Base-by-base conservation (phyloP, 148 eudicot genomes). In the Fagopyrum esculentum region DNA sequence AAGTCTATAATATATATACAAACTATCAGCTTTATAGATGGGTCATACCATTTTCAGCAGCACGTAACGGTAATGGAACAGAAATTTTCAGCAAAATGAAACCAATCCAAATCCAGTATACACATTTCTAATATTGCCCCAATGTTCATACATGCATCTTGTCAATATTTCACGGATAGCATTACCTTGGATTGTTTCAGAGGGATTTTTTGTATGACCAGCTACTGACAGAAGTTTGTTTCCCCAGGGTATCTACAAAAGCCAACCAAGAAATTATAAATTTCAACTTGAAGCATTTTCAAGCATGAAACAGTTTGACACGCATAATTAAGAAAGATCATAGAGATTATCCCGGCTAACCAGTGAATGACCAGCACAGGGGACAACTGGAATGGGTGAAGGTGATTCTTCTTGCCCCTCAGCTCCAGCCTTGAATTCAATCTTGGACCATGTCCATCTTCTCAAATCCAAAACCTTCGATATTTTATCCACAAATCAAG, bases 311-410 rank as follows among this genome's bases (percentile, higher is more conserved):
- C 47, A 13, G 17, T 9, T 66, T 12, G 17, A 46, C 22, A 19
- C 43, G 5, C 35, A 66, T 44, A 72, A 4, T 6, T 49, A 26
- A 19, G 29, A 30, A 46, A 75, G n/a, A 43, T 22, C 40, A 43
- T 40, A 45, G 19, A 26, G 54, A 61, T 61, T 22, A 2, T 46
- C 50, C 19, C 69, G 51, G 82, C 99, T 87, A 79, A 96, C 99
- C 98, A 96, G 78, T 50, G 89, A 82, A 86, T 90, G 99, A 74
- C 98, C 99, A 46, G 98, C 95, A 76, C 98, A 92, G 26, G 93
- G 91, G 84, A 92, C 79, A 50, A 79, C 78, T 64, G 78, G 74
- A 57, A 77, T 82, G 61, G 84, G 73, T 78, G 90, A 79, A 56
- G 88, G 78, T 73, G 82, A 76, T 75, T 85, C 90, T 45, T 75